phyloP scores from a whole-genome alignment of 352 stramenopile genomes.

The Pythium utonaiense region DNA sequence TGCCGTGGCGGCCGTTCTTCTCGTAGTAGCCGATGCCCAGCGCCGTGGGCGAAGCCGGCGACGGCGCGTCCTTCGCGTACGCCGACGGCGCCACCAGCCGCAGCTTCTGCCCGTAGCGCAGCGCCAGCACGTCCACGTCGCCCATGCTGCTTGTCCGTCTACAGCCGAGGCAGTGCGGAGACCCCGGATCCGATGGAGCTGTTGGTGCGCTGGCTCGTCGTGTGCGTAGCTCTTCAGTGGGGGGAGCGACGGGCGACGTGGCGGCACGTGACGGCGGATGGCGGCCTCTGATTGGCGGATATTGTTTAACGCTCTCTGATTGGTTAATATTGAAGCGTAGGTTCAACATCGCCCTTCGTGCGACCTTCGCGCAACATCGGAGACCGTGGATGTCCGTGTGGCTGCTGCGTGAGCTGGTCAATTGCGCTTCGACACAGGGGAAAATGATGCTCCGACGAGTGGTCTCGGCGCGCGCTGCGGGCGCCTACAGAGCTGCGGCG shows the following conservation, averaged over 20 bases:
- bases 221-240: not conserved
- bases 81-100: constrained; percentile 52
- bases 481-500: not conserved
- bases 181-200: too few relatives aligned
- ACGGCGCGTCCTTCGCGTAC: constrained; percentile 33
- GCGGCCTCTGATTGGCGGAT: constrained; percentile 2
- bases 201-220: not conserved
- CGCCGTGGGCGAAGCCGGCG: not conserved
- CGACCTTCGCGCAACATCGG: constrained; percentile 17
- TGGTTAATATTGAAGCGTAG: constrained; percentile 2
- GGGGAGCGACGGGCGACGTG: not conserved
- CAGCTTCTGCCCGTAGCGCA: constrained; percentile 73
- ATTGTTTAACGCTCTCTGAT: constrained; percentile 7
- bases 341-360: constrained; percentile 8
- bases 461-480: not conserved
- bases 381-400: not conserved
- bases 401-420: not conserved
- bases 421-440: too few relatives aligned
- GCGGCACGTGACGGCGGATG: constrained; percentile 7
- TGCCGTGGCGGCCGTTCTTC: constrained; percentile 83
- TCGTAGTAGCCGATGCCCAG: constrained; percentile 83
- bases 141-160: constrained; percentile 2
- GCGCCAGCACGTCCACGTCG: constrained; percentile 27
- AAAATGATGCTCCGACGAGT: constrained; percentile 6
- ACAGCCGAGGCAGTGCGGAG: too few relatives aligned